Evolutionary conservation across 2,329 filamentous ascomycete genomes (phyloP).

Genomic region (Alternaria sp.): DNA sequence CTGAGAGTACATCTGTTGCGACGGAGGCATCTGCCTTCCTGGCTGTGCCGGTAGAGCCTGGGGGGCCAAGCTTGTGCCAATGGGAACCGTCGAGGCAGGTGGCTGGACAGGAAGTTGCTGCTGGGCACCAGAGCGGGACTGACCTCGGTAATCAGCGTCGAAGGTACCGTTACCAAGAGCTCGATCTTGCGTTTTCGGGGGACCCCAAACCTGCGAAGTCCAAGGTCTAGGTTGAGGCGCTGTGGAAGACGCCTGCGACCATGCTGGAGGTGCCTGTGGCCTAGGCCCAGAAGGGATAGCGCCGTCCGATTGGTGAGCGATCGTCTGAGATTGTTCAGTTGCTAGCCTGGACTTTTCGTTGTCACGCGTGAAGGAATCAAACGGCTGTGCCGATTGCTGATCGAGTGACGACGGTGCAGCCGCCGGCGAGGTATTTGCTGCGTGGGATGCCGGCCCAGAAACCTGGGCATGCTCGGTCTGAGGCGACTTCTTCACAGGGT

Average conservation of each 20-base stretch:
- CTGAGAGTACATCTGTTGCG: constrained; percentile 35
- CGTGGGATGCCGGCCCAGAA: constrained; percentile 24
- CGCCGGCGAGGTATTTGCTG: constrained; percentile 31
- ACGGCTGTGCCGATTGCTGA: constrained; percentile 28
- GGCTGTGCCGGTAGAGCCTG: constrained; percentile 28
- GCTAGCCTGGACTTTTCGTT: constrained; percentile 26
- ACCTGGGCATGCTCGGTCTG: constrained; percentile 26
- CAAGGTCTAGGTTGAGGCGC: constrained; percentile 39
- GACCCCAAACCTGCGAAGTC: constrained; percentile 74
- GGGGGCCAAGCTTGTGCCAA: constrained; percentile 32
- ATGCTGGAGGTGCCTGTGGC: constrained; percentile 38
- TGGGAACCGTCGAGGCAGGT: constrained; percentile 33
- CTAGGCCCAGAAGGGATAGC: constrained; percentile 31
- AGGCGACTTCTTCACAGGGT: constrained; percentile 55
- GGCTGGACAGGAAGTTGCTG: constrained; percentile 41
- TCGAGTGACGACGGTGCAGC: constrained; percentile 30
- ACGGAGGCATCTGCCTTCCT: constrained; percentile 25
- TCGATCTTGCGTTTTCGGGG: constrained; percentile 71
- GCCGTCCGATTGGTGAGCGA: constrained; percentile 30
- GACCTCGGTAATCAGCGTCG: constrained; percentile 65
- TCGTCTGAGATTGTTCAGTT: constrained; percentile 25
- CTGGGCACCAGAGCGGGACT: constrained; percentile 51
- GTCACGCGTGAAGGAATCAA: constrained; percentile 34
- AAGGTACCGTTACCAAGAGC: constrained; percentile 83
- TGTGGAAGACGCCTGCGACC: constrained; percentile 40